Evolutionary conservation across 345 rosid genomes (phyloP).

Genomic region (Streptanthus diversifolius): DNA sequence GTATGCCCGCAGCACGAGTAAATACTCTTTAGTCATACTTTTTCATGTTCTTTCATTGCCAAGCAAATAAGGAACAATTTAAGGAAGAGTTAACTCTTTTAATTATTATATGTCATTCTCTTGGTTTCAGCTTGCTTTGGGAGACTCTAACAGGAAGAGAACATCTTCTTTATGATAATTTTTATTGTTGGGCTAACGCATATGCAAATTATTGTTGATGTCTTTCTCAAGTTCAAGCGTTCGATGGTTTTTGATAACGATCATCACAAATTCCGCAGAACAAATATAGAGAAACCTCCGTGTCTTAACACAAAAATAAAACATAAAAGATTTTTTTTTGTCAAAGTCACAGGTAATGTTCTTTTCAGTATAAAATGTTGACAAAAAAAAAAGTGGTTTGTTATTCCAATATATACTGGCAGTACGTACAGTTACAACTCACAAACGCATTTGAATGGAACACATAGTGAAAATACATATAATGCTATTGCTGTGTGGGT

Average conservation of each 20-base stretch:
- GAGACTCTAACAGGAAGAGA: slow-evolving; percentile 86
- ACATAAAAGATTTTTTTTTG: too few species aligned
- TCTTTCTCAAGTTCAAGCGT: neutral
- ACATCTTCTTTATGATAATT: slow-evolving; percentile 47
- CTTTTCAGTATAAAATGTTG: neutral
- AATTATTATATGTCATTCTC: neutral
- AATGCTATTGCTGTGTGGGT: slow-evolving; percentile 1
- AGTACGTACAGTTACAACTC: neutral
- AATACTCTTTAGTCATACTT: neutral
- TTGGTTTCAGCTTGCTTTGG: slow-evolving; percentile 75
- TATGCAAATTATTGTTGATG: neutral
- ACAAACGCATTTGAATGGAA: neutral
- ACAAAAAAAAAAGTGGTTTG: neutral
- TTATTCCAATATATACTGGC: neutral
- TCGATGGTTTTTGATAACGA: too few species aligned
- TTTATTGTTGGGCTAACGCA: neutral
- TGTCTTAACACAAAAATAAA: too few species aligned
- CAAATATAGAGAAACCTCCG: too few species aligned
- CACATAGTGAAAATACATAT: neutral
- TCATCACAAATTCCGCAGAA: too few species aligned
- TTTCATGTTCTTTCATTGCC: neutral
- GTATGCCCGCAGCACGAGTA: slow-evolving; percentile 98
- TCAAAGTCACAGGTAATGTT: too few species aligned
- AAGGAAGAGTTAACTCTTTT: neutral
- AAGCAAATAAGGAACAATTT: neutral